These are phyloP conservation scores for Cystofilobasidium macerans DNA, from an alignment of 768 basidiomycete species.

Conservation along the genomic window DNA sequence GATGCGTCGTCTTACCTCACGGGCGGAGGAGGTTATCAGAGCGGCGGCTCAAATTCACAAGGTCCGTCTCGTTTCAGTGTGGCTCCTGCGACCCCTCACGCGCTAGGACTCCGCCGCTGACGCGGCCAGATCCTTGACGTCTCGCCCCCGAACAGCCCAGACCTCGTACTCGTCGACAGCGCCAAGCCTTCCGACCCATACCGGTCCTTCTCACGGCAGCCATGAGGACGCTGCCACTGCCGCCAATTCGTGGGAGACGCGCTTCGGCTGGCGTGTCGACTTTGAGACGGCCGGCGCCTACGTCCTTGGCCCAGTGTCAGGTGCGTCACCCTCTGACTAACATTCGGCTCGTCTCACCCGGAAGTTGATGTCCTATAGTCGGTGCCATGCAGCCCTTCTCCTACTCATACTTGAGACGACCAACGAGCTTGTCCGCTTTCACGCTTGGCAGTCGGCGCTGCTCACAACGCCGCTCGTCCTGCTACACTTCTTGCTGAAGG, in stretches of 20 bases:
- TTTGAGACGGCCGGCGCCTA: conserved; percentile 55
- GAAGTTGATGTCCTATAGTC: no score
- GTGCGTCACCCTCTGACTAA: conserved; percentile 42
- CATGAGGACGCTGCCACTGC: conserved; percentile 28
- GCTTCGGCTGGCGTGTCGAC: conserved; percentile 57
- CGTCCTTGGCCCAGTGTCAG: conserved; percentile 59
- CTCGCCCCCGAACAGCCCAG: neutral
- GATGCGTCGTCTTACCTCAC: conserved; percentile 11
- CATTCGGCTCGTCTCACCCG: no score
- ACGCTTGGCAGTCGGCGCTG: conserved; percentile 69
- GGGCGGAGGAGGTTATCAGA: conserved; percentile 6
- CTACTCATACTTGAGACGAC: conserved; percentile 59
- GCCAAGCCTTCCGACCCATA: neutral
- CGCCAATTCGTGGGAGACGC: conserved; percentile 59
- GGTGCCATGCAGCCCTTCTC: conserved; percentile 51
- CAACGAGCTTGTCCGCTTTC: conserved; percentile 45
- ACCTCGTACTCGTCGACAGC: conserved; percentile 8
- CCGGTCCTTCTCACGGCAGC: neutral
- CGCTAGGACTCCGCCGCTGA: neutral
- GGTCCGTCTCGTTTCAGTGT: neutral
- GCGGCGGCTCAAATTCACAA: neutral
- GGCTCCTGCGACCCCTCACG: neutral
- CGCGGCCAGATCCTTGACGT: neutral
- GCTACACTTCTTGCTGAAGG: conserved; percentile 47
- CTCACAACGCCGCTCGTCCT: conserved; percentile 54